Evolutionary conservation across 176 grass and related monocot species (phyloP).

Genomic region (Oryza meyeriana): DNA sequence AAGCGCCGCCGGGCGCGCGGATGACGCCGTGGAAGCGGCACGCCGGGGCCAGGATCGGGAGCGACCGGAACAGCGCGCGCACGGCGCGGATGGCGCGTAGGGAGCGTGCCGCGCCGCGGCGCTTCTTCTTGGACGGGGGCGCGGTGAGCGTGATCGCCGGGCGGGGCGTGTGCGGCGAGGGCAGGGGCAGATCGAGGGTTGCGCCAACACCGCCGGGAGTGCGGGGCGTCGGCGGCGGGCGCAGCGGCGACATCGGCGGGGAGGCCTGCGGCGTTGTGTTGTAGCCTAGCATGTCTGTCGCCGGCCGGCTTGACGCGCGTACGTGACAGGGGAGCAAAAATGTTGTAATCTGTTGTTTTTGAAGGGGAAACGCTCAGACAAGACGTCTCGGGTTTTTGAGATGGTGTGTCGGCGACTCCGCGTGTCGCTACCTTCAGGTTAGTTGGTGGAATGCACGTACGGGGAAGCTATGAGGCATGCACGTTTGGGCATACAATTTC

Average conservation of each 20-base stretch:
- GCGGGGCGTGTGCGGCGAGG: conserved; percentile 45
- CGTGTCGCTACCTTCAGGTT: conserved; percentile 8
- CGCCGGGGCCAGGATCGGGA: conserved; percentile 75
- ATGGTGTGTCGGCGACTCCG: not conserved
- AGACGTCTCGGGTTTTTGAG: conserved; percentile 14
- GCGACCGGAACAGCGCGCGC: conserved; percentile 75
- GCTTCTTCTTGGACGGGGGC: conserved; percentile 53
- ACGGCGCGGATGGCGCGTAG: conserved; percentile 59
- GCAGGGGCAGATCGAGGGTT: conserved; percentile 27
- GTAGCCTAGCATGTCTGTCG: conserved; percentile 33
- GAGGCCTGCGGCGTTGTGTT: conserved; percentile 43
- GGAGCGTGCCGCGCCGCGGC: conserved; percentile 37
- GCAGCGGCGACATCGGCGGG: conserved; percentile 59
- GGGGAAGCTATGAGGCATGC: conserved; percentile 30
- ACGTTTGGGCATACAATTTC: conserved; percentile 24
- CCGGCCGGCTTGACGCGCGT: not conserved
- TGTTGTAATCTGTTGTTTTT: not conserved
- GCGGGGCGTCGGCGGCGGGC: conserved; percentile 38
- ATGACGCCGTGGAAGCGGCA: conserved; percentile 65
- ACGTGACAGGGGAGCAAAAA: not conserved
- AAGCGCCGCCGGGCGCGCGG: conserved; percentile 33
- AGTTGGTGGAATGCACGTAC: conserved; percentile 40
- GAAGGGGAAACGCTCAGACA: not conserved
- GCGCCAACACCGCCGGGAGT: conserved; percentile 25
- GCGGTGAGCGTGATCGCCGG: conserved; percentile 65